phyloP scores from a whole-genome alignment of 495 filamentous ascomycete species.

The Penicillium malachiteum region DNA sequence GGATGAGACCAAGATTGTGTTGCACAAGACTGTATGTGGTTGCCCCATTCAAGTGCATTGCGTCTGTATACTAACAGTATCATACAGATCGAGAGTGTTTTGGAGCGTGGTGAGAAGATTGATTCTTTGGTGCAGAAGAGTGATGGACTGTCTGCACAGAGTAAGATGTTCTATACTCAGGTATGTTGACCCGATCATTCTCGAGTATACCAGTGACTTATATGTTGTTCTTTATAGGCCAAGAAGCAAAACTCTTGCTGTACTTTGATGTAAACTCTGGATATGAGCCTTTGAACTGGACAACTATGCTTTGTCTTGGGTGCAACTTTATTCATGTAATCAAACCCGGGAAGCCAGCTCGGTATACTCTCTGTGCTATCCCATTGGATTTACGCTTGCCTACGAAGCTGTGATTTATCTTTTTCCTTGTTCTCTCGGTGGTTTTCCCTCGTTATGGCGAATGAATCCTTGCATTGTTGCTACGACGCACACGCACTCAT shows the following conservation, averaged over 20 bases:
- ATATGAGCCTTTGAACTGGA: neutral
- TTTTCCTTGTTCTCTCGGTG: neutral
- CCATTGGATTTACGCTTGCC: conserved; percentile 39
- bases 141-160: conserved; percentile 80
- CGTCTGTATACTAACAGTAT: neutral
- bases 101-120: conserved; percentile 85
- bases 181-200: conserved; percentile 36
- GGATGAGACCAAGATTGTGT: conserved; percentile 95
- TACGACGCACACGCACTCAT: too few relatives aligned
- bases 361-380: conserved; percentile 1
- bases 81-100: conserved; percentile 68
- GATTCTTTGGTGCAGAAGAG: conserved; percentile 87
- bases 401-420: conserved; percentile 5
- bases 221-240: conserved; percentile 51
- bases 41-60: neutral
- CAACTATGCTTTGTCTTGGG: conserved; percentile 3
- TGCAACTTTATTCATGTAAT: conserved; percentile 16
- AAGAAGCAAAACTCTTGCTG: conserved; percentile 98
- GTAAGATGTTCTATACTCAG: conserved; percentile 93
- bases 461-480: conserved; percentile 4
- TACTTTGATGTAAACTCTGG: conserved; percentile 61
- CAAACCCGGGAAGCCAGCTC: conserved; percentile 9
- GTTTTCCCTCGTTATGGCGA: conserved; percentile 2
- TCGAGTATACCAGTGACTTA: neutral
- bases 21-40: conserved; percentile 75